phyloP scores from a whole-genome alignment of 208 protist species.

The Crithidia thermophila region DNA sequence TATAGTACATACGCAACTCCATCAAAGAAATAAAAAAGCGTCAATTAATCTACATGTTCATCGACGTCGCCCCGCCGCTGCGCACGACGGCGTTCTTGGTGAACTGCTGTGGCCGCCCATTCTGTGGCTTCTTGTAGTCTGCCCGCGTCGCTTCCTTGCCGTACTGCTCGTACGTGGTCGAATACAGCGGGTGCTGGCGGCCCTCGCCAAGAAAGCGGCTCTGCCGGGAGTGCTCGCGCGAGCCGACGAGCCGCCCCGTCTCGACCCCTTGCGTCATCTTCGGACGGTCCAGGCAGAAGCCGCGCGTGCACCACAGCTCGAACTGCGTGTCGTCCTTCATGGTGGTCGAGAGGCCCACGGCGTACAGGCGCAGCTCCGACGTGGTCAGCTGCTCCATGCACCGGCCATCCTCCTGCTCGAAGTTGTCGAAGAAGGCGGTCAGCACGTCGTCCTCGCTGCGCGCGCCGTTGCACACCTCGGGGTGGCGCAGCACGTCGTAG shows the following conservation, averaged over 20 bases:
- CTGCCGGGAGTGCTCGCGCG: slow-evolving; percentile 37
- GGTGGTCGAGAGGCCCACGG: slow-evolving; percentile 55
- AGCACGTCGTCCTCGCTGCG: slow-evolving; percentile 51
- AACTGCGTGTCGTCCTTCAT: slow-evolving; percentile 72
- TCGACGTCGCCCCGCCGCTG: slow-evolving; percentile 67
- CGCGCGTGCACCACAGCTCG: slow-evolving; percentile 82
- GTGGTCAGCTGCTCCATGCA: slow-evolving; percentile 40
- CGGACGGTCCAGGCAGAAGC: slow-evolving; percentile 83
- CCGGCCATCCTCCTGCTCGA: slow-evolving; percentile 32
- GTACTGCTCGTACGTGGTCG: slow-evolving; percentile 67
- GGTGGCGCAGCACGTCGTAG: slow-evolving; percentile 85
- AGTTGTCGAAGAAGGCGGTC: slow-evolving; percentile 54
- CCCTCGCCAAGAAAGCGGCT: slow-evolving; percentile 53
- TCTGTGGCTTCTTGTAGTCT: slow-evolving; percentile 31
- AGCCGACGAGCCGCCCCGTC: slow-evolving; percentile 29
- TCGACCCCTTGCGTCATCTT: slow-evolving; percentile 45
- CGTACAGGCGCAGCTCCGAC: slow-evolving; percentile 76
- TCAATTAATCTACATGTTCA: slow-evolving; percentile 81
- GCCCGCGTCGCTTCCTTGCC: slow-evolving; percentile 48
- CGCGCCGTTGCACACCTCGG: slow-evolving; percentile 46
- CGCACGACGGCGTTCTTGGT: slow-evolving; percentile 53
- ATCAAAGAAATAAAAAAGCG: no score
- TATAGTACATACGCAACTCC: no score
- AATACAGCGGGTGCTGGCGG: slow-evolving; percentile 73
- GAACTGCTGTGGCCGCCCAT: slow-evolving; percentile 74